Evolutionary conservation across 352 stramenopile species (phyloP), one percentile per base, ranked within the genome.

Genomic region (Globisporangium nagaii): DNA sequence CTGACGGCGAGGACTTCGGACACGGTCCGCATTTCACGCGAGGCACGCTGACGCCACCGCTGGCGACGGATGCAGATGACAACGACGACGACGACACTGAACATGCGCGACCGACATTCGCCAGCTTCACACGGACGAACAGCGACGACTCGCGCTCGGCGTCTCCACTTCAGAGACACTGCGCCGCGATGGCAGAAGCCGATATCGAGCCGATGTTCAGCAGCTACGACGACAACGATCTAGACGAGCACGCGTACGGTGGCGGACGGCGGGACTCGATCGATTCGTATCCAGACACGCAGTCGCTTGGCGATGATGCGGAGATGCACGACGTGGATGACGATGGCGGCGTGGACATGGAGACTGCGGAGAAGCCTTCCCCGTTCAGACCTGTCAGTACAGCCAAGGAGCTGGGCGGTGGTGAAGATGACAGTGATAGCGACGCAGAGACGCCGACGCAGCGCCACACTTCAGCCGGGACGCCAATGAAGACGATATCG

Each of bases 361-460:
- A 55, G 13, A 32, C 48, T 34, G 31, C 22, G 22, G 32, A 13
- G 15, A 42, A 39, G 27, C 25, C 20, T 49, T 20, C 27, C 25
- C 30, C 12, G n/a, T 27, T 34, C 12, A 13, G 11, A 28, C 42
- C 32, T 6, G 13, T 10, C 12, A n/a, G 11, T 17, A 55, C n/a
- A n/a, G 22, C 15, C 28, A 43, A 58, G 9, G 30, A 44, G 5
- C 4, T n/a, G 20, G n/a, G 15, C 11, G 39, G 7, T 20, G 28
- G 22, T 6, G 12, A 27, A 9, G 20, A 44, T 46, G 50, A 79
- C 3, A 68, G 73, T 1, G 58, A 69, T 41, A 66, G 86, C 7
- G 74, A 84, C 15, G 41, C 9, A 3, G 69, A 73, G 10, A 55
- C 72, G 10, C 57, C 73, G 17, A 90, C 76, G 5, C 76, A 90